Percentiles rank a stretch among this genome's conserved stretches.
Conservation (phyloP, 2,329 filamentous ascomycete genomes). For the Colletotrichum higginsianum region DNA sequence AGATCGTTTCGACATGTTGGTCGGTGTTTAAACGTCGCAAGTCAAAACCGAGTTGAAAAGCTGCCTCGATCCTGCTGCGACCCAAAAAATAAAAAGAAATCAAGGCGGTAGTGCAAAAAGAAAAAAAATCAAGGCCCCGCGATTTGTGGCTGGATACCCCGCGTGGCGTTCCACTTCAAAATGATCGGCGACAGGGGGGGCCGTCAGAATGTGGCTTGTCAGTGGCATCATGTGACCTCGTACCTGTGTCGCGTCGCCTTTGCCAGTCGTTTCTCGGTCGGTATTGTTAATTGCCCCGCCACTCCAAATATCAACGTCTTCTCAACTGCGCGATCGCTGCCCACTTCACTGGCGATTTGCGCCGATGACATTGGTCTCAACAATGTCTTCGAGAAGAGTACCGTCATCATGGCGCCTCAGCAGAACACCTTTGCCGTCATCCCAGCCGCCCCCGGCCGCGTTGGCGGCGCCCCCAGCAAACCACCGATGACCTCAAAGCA, state of each 20-base stretch:
- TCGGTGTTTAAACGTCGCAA: background rate
- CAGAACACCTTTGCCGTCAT: constrained; percentile 62
- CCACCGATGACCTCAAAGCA: constrained; percentile 61
- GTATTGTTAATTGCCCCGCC: constrained; percentile 37
- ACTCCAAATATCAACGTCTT: background rate
- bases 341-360: background rate
- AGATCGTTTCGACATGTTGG: constrained; percentile 72
- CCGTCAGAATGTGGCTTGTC: constrained; percentile 22
- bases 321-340: background rate
- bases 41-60: background rate
- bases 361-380: background rate
- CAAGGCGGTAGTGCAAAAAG: constrained; percentile 18
- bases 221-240: constrained; percentile 4
- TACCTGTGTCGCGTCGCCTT: constrained; percentile 28
- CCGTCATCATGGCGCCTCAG: constrained; percentile 54
- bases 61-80: constrained; percentile 6
- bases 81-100: background rate
- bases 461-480: constrained; percentile 41
- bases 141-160: constrained; percentile 42
- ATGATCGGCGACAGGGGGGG: background rate
- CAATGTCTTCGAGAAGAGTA: constrained; percentile 27
- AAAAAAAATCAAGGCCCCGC: constrained; percentile 39
- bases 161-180: constrained; percentile 31
- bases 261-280: background rate
- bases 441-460: constrained; percentile 50